Base-by-base conservation (phyloP, 2,329 filamentous ascomycete species). In the Sphaerulina populicola region DNA sequence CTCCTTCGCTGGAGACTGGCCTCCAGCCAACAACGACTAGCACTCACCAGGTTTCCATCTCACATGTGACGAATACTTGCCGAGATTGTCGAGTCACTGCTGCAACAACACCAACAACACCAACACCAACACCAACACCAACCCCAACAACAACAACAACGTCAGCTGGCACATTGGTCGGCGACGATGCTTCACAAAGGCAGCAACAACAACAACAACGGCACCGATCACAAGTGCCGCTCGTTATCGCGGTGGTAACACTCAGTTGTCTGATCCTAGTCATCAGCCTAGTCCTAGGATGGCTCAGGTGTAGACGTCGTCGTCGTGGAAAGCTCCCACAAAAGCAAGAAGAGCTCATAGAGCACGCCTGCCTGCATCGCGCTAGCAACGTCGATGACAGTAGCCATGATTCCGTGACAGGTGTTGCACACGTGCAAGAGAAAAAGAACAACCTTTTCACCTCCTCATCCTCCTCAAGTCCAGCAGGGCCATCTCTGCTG, bases 211-310 rank as follows among this genome's bases (percentile, higher is more conserved):
- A 27, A 7, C 23, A 27, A 7, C 23, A 27, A 7, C 23, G 6
- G 6, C 23, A 27, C 23, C 23, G 6, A 27, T 18, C 31, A 35
- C 31, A 40, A 30, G 38, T 41, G 10, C 37, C 46, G 23, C 37
- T 48, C 10, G 45, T 53, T 35, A 47, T 53, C 40, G 30, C 38
- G n/a, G 37, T 42, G 38, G 38, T 29, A 11, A 42, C 41, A 23
- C 44, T 53, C n/a, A 47, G 51, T 31, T 27, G 31, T n/a, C 23
- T 53, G 2, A 44, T 49, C 36, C 40, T 56, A 4, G n/a, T 51
- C 23, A 40, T 31, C 14, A 30, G 44, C 3, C 39, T 53, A 5
- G 31, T 47, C 14, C 11, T 56, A 21, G 47, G 42, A 21, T 51
- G 51, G 47, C 44, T 49, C 36, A 45, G 35, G 21, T 46, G 44